Evolutionary conservation across 73 alveolate species (phyloP), one percentile per base, ranked within the genome.

Genomic region (Paramecium tetraurelia): DNA sequence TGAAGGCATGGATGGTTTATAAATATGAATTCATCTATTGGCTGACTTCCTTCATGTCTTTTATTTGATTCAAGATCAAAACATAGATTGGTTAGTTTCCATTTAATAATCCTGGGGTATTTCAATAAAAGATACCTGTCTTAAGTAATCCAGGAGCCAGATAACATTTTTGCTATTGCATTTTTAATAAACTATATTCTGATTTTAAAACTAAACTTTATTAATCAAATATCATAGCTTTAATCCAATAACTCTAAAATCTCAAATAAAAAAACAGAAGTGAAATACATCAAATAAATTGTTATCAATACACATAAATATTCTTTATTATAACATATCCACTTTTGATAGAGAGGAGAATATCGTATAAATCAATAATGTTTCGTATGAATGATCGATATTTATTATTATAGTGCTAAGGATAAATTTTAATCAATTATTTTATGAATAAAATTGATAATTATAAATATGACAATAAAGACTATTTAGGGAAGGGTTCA

Each of bases 401-500:
- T 53, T 27, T 27, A 27, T 27, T 27, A 27, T 27, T 27, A 27
- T 27, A 27, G 31, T 27, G 31, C 31, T 27, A 27, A 1, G 1
- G 31, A 27, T 27, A 1, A 27, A 18, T 53, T n/a, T 4, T 53
- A 53, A 53, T 53, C 35, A 53, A 53, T 53, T 16, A 53, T 53
- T 53, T 68, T 24, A 68, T 68, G 85, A 68, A 14, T 3, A 68
- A 75, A 75, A 38, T 75, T 38, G 87, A 75, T 75, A 35, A 38
- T 35, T 86, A 86, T 86, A 24, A 20, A 22, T 86, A 59, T 86
- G 63, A 48, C 22, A 59, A 59, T 22, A 72, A 86, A 59, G 85
- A 72, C 18, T 18, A 33, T n/a, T 59, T 86, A 63, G 93, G 93
- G 0, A 48, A 86, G 63, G 93, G 93, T 24, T 58, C 93, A 18